phyloP scores from a whole-genome alignment of 1,139 yeast genomes.

The Taphrina pruni region DNA sequence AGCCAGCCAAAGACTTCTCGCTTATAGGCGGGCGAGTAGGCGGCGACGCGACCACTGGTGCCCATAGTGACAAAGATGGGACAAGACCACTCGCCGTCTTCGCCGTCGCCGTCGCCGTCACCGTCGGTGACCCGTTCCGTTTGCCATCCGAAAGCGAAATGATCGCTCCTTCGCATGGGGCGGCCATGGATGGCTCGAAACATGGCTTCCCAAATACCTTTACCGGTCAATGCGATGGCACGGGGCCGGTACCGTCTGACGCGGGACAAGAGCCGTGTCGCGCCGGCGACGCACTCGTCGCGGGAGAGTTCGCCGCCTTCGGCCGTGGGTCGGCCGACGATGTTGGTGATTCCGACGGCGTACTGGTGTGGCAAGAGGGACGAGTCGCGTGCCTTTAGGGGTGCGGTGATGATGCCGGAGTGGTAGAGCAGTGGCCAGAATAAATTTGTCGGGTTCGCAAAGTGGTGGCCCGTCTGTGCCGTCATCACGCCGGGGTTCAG shows the following conservation, averaged over 20 bases:
- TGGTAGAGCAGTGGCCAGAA: conserved; percentile 73
- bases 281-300: conserved; percentile 63
- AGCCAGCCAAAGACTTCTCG: conserved; percentile 59
- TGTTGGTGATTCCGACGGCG: conserved; percentile 72
- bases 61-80: conserved; percentile 69
- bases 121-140: conserved; percentile 45
- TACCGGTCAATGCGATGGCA: conserved; percentile 68
- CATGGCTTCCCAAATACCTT: conserved; percentile 77
- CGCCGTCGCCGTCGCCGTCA: conserved; percentile 11
- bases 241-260: conserved; percentile 55
- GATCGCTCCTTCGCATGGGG: conserved; percentile 42
- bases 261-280: conserved; percentile 60
- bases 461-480: conserved; percentile 68
- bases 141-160: conserved; percentile 64
- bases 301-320: conserved; percentile 62
- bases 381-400: conserved; percentile 35
- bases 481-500: conserved; percentile 77
- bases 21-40: conserved; percentile 59
- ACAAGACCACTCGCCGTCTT: conserved; percentile 40
- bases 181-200: conserved; percentile 53
- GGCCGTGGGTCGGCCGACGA: conserved; percentile 69
- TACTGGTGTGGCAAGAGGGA: conserved; percentile 53
- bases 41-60: conserved; percentile 75
- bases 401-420: conserved; percentile 55
- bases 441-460: conserved; percentile 72